A percentile compares a stretch with the other conserved stretches of the same genome.
Evolutionary conservation across 2,329 filamentous ascomycete species (phyloP).

Genomic region (Aureobasidium sp.): DNA sequence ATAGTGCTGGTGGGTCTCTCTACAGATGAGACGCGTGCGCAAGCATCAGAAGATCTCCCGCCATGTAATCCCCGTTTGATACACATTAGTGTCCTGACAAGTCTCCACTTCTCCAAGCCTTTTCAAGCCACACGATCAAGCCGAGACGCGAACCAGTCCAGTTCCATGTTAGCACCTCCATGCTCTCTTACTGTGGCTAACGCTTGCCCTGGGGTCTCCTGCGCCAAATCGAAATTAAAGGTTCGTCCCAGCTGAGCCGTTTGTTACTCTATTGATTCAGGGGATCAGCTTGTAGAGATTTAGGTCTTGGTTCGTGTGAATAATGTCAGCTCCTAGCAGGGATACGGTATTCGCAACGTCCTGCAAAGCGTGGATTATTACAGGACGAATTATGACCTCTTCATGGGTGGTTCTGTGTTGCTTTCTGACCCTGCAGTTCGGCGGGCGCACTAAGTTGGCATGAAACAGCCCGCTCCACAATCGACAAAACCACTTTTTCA

Average conservation of each 20-base stretch:
- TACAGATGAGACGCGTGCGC: constrained; percentile 3
- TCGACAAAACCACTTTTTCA: constrained; percentile 7
- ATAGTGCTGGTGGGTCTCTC: not conserved
- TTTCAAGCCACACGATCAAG: constrained; percentile 12
- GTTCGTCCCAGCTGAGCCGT: not conserved
- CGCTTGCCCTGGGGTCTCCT: constrained; percentile 8
- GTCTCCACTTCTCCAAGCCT: constrained; percentile 12
- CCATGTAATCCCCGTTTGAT: constrained; percentile 11
- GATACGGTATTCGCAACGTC: not conserved
- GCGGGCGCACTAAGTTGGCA: constrained; percentile 13
- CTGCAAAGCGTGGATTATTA: not conserved
- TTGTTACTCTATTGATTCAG: not conserved
- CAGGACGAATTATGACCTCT: not conserved
- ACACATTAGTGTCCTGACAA: constrained; percentile 5
- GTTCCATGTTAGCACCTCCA: not conserved
- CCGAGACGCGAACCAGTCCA: constrained; percentile 8
- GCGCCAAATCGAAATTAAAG: constrained; percentile 6
- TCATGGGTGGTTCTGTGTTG: not conserved
- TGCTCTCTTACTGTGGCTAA: not conserved
- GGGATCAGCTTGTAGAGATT: not conserved
- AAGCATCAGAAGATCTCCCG: constrained; percentile 14
- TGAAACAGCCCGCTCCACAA: constrained; percentile 15
- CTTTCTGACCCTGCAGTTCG: constrained; percentile 10
- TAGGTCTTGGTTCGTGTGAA: not conserved
- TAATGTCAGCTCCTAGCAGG: not conserved